phyloP scores from a whole-genome alignment of 352 stramenopile genomes.

The Globisporangium uncinulatum region DNA sequence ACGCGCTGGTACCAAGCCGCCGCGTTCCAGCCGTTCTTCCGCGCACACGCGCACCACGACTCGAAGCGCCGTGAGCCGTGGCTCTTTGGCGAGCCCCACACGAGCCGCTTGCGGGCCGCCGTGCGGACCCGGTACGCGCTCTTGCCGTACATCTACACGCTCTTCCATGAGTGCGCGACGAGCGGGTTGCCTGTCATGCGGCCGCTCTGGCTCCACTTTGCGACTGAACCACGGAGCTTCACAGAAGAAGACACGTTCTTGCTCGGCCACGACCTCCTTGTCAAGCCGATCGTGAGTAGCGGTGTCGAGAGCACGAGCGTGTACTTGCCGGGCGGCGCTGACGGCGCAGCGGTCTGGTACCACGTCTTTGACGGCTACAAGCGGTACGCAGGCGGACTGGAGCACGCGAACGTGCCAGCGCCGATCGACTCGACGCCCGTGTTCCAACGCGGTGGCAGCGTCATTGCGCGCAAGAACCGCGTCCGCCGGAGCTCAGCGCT shows the following conservation, averaged over 20 bases:
- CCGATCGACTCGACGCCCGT: conserved; percentile 95
- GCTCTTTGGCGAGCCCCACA: conserved; percentile 96
- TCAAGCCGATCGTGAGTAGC: conserved; percentile 93
- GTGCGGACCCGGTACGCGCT: conserved; percentile 95
- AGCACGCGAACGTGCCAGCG: conserved; percentile 61
- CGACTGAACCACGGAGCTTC: conserved; percentile 78
- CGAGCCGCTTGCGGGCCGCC: conserved; percentile 80
- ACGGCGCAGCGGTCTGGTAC: conserved; percentile 89
- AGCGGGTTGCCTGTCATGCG: conserved; percentile 86
- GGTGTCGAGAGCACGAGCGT: conserved; percentile 82
- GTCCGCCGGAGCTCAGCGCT: conserved; percentile 91
- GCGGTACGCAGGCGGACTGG: conserved; percentile 44
- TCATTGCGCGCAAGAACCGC: conserved; percentile 95
- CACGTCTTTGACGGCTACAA: conserved; percentile 75
- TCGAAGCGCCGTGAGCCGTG: conserved; percentile 97
- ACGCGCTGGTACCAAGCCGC: conserved; percentile 95
- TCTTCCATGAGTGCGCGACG: conserved; percentile 64
- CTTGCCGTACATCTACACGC: conserved; percentile 94
- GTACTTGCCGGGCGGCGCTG: conserved; percentile 86
- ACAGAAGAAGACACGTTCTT: conserved; percentile 94
- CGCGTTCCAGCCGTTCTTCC: conserved; percentile 98
- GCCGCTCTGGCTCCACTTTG: conserved; percentile 96
- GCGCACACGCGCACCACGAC: conserved; percentile 98
- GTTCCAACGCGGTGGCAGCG: conserved; percentile 94
- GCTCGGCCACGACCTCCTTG: conserved; percentile 92